Evolutionary conservation across 169 alveolate species (phyloP).

Genomic region (Ichthyophthirius multifiliis): DNA sequence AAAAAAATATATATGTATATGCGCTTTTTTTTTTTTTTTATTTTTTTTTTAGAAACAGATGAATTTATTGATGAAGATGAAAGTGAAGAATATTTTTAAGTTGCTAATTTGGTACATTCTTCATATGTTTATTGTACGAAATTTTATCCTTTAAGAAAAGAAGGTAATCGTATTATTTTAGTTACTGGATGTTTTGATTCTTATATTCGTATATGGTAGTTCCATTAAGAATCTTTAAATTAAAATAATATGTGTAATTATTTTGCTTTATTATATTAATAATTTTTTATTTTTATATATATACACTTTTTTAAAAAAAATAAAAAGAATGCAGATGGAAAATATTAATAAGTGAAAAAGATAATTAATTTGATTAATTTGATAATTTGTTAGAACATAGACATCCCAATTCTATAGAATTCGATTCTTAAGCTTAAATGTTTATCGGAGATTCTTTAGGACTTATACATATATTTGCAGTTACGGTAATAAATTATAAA

Average conservation of each 20-base stretch:
- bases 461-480: conserved; percentile 60
- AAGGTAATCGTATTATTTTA: conserved; percentile 43
- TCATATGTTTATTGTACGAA: conserved; percentile 73
- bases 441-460: conserved; percentile 83
- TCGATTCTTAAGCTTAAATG: conserved; percentile 61
- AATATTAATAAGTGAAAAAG: conserved; percentile 11
- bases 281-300: neutral
- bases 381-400: conserved; percentile 49
- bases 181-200: conserved; percentile 82
- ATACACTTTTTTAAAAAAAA: neutral
- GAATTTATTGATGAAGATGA: conserved; percentile 27
- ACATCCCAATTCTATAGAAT: conserved; percentile 72
- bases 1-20: neutral
- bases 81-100: conserved; percentile 36
- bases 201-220: conserved; percentile 29
- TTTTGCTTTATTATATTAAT: neutral
- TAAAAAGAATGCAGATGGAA: neutral
- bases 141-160: conserved; percentile 49
- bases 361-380: conserved; percentile 13
- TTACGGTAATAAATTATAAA: conserved; percentile 38
- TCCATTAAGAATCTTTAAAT: neutral
- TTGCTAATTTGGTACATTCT: conserved; percentile 65
- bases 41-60: neutral
- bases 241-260: no score
- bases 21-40: no score